Evolutionary conservation across 805 yeast genomes (phyloP).

Genomic region (Zygosaccharomyces bailii): DNA sequence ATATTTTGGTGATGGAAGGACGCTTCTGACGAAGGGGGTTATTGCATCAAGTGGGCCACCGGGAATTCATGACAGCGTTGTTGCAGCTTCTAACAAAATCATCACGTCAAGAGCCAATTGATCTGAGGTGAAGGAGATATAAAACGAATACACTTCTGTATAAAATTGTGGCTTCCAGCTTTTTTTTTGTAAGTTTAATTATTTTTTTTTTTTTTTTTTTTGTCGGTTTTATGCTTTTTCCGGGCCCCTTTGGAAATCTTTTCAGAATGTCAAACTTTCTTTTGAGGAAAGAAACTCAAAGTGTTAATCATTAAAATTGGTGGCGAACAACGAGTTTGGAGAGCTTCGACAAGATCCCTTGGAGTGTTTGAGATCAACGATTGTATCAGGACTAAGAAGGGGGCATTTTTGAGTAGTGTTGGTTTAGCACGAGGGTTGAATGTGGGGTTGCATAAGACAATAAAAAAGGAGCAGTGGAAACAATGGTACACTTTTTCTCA

Average conservation of each 20-base stretch:
- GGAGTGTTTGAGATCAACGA: neutral
- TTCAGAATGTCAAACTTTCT: neutral
- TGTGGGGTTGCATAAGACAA: neutral
- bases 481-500: neutral
- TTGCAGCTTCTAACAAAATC: constrained; percentile 25
- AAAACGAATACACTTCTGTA: neutral
- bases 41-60: constrained; percentile 61
- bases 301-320: neutral
- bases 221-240: neutral
- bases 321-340: neutral
- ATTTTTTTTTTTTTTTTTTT: neutral
- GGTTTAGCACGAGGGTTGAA: constrained; percentile 1
- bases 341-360: neutral
- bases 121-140: neutral
- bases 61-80: constrained; percentile 27
- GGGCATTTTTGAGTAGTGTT: neutral
- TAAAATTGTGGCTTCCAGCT: neutral
- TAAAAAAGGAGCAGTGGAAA: constrained; percentile 4
- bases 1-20: constrained; percentile 84
- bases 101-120: constrained; percentile 19
- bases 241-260: constrained; percentile 4
- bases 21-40: constrained; percentile 80
- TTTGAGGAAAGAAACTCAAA: neutral
- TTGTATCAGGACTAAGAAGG: neutral
- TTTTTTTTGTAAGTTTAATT: no score